phyloP scores from a whole-genome alignment of 2,329 filamentous ascomycete species.

The Plectosphaerella sp. region DNA sequence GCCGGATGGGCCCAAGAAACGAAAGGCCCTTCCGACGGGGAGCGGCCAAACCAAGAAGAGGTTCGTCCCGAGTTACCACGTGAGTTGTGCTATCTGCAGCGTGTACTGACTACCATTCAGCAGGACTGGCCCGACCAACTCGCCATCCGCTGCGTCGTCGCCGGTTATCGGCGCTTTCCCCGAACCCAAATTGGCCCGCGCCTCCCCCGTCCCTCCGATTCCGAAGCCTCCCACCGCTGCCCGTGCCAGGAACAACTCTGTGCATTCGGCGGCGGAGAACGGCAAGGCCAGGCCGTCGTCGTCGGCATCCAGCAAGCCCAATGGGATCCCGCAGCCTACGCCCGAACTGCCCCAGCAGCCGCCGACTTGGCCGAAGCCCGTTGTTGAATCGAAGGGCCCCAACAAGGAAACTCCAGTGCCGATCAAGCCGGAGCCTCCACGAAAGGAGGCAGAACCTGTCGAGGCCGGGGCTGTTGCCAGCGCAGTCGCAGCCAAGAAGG shows the following conservation, averaged over 20 bases:
- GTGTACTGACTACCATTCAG: neutral
- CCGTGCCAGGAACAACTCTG: conserved; percentile 72
- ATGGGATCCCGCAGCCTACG: conserved; percentile 38
- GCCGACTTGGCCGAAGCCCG: conserved; percentile 14
- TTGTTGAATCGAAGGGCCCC: conserved; percentile 15
- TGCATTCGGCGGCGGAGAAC: conserved; percentile 54
- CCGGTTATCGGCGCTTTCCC: conserved; percentile 67
- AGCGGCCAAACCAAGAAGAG: conserved; percentile 77
- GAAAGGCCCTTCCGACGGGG: conserved; percentile 58
- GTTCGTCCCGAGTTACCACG: conserved; percentile 37
- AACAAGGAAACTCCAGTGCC: conserved; percentile 20
- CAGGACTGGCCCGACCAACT: conserved; percentile 36
- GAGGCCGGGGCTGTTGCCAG: conserved; percentile 17
- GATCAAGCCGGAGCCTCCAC: conserved; percentile 6
- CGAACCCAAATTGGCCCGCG: conserved; percentile 50
- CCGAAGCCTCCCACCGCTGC: conserved; percentile 48
- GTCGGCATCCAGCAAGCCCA: conserved; percentile 57
- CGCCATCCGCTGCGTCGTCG: conserved; percentile 70
- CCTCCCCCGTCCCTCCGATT: conserved; percentile 54
- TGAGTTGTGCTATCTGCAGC: neutral
- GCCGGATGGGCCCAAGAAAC: conserved; percentile 67
- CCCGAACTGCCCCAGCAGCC: conserved; percentile 28
- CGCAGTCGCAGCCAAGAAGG: conserved; percentile 34
- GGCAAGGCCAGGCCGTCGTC: conserved; percentile 51
- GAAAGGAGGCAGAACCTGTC: conserved; percentile 19